phyloP scores from a whole-genome alignment of 371 early-diverging fungal species.

The Mucor racemosus region DNA sequence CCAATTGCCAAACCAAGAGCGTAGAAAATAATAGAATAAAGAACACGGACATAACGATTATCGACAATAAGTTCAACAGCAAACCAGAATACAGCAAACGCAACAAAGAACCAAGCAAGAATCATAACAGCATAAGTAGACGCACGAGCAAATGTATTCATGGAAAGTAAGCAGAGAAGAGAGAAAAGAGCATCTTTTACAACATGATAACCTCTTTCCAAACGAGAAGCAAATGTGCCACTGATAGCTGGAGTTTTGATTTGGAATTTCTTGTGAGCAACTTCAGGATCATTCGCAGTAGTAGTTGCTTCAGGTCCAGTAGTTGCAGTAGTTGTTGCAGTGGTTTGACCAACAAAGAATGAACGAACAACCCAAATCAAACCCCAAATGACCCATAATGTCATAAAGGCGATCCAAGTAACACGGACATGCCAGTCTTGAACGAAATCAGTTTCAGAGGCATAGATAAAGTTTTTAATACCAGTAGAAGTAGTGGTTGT shows the following conservation, averaged over 20 bases:
- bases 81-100: slow-evolving; percentile 21
- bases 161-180: slow-evolving; percentile 32
- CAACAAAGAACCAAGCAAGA: slow-evolving; percentile 40
- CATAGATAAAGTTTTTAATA: not conserved
- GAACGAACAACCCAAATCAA: slow-evolving; percentile 31
- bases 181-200: slow-evolving; percentile 26
- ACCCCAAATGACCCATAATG: slow-evolving; percentile 43
- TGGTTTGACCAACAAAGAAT: slow-evolving; percentile 22
- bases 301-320: not conserved
- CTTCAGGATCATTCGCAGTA: slow-evolving; percentile 15
- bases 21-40: slow-evolving; percentile 17
- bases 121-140: slow-evolving; percentile 43
- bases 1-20: slow-evolving; percentile 22
- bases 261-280: slow-evolving; percentile 12
- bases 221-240: slow-evolving; percentile 4
- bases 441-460: slow-evolving; percentile 7
- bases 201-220: slow-evolving; percentile 23
- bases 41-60: slow-evolving; percentile 23
- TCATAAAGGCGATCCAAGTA: slow-evolving; percentile 40
- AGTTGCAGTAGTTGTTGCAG: not conserved
- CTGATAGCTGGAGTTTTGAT: slow-evolving; percentile 5
- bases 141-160: slow-evolving; percentile 46
- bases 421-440: slow-evolving; percentile 42
- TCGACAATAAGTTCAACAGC: slow-evolving; percentile 21
- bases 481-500: not conserved